Evolutionary conservation across 139 green algal genomes (phyloP), one percentile per base, ranked within the genome.

Genomic region (Coccomyxa sp.): DNA sequence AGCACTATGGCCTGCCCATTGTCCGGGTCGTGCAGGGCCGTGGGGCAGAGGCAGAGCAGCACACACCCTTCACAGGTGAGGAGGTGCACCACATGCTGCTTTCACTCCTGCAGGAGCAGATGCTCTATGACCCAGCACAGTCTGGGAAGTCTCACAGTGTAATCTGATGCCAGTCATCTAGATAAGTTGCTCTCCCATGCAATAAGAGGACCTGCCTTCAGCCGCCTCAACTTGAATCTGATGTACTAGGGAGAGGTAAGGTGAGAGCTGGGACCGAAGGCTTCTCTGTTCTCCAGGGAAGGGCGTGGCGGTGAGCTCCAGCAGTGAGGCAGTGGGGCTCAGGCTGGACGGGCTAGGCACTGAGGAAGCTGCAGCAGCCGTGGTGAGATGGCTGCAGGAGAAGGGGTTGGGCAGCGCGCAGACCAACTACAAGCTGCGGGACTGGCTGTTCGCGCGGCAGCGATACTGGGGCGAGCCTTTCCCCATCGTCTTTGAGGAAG

Each of bases 391-490:
- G 88, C 86, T 97, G 55, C 83, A 89, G 33, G 29, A 44, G 24
- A 74, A 82, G 18, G 81, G 79, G 18, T 24, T 76, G n/a, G 90
- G 90, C 34, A 64, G 34, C 38, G 29, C 1, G 9, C 83, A 97
- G 80, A 87, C 96, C 75, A 99, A 99, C 85, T 99, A 95, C 90
- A 99, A 98, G 85, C 90, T 99, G 69, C 84, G 95, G 1, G 96
- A 99, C 88, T 99, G 96, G 96, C 90, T 99, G 72, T 99, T 99
- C 85, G 95, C 96, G 2, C 87, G 96, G 39, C 96, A 99, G 89
- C 86, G 96, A 8, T 99, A 99, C 86, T 99, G 96, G 96, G 96
- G 96, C 1, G 96, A 99, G 85, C 96, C 96, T 37, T 99, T 99
- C 87, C 96, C 96, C n/a, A 85, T 99, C 8, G 82, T 98, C 37